Base-by-base conservation (phyloP, 768 basidiomycete genomes). In the Lactarius hatsudake region DNA sequence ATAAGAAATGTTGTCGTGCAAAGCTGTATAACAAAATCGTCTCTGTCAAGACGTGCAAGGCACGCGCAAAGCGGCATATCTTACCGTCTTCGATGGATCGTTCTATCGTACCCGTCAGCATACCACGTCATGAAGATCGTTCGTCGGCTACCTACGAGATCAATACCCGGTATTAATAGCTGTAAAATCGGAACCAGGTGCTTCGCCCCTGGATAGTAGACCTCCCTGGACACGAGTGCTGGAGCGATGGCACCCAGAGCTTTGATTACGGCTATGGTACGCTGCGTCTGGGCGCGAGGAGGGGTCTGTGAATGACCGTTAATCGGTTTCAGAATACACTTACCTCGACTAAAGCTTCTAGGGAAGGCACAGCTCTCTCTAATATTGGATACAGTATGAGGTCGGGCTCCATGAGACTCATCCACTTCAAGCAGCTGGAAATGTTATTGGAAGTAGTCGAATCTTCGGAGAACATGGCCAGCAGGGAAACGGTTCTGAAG, bases 381-480 rank as follows among this genome's bases (percentile, higher is more conserved):
- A 96, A 76, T 51, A 96, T 83, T 0, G 92, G 86, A 55, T 88
- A 86, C 53, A 96, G 79, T 70, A 96, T 88, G 26, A 96, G 80
- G 74, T 93, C 91, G 1, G 94, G 93, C 71, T 95, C 93, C 83
- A 93, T 87, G 54, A 88, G 76, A 64, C 86, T 85, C 87, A 94
- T 87, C 20, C 88, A 90, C 76, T 93, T 93, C 69, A 96, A 78
- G 65, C 90, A 88, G 51, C 86, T 86, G 74, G 92, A 88, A 53
- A 93, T 88, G 70, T 93, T 91, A 18, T 81, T 77, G 34, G 90
- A 88, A 1, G 91, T 90, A 12, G 83, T 81, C 59, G 83, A 80
- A 73, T 94, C 91, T 74, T 90, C 90, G 10, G 90, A 93, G 79
- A 96, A 96, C 86, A 95, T 94, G 3, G 92, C 88, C n/a, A 95